Evolutionary conservation across 805 yeast species (phyloP).

Genomic region (Hanseniaspora lindneri): DNA sequence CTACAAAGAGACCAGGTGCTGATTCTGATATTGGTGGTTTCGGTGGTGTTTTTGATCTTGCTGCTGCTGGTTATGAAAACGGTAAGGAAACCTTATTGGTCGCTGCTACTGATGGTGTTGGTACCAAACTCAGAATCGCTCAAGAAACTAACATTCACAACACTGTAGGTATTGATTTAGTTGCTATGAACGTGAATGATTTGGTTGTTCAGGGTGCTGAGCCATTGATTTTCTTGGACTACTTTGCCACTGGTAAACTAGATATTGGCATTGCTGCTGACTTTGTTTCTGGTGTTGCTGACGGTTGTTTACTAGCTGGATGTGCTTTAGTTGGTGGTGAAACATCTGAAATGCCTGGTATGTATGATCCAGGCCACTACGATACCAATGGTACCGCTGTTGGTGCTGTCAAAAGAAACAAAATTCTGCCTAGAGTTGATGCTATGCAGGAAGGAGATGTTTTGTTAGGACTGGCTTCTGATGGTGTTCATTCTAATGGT

Average conservation of each 20-base stretch:
- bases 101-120: slow-evolving; percentile 98
- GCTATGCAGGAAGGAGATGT: slow-evolving; percentile 71
- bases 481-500: slow-evolving; percentile 95
- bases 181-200: slow-evolving; percentile 98
- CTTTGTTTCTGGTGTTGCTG: slow-evolving; percentile 90
- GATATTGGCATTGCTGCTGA: slow-evolving; percentile 74
- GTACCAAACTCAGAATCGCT: slow-evolving; percentile 90
- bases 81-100: slow-evolving; percentile 64
- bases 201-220: slow-evolving; percentile 98
- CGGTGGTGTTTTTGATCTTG: slow-evolving; percentile 90
- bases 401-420: slow-evolving; percentile 77
- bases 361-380: slow-evolving; percentile 89
- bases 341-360: slow-evolving; percentile 99
- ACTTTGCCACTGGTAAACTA: slow-evolving; percentile 88
- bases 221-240: slow-evolving; percentile 87
- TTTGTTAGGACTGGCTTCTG: slow-evolving; percentile 74
- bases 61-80: slow-evolving; percentile 70
- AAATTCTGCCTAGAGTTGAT: slow-evolving; percentile 59
- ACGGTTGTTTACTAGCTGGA: slow-evolving; percentile 87
- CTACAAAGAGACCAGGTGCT: slow-evolving; percentile 91
- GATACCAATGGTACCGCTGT: slow-evolving; percentile 98
- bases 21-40: slow-evolving; percentile 98
- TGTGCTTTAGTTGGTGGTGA: slow-evolving; percentile 99
- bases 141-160: slow-evolving; percentile 79
- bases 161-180: slow-evolving; percentile 97